These are phyloP conservation scores for Avena sativa DNA, from an alignment of 176 grass and related monocot species.

Conservation along the genomic window DNA sequence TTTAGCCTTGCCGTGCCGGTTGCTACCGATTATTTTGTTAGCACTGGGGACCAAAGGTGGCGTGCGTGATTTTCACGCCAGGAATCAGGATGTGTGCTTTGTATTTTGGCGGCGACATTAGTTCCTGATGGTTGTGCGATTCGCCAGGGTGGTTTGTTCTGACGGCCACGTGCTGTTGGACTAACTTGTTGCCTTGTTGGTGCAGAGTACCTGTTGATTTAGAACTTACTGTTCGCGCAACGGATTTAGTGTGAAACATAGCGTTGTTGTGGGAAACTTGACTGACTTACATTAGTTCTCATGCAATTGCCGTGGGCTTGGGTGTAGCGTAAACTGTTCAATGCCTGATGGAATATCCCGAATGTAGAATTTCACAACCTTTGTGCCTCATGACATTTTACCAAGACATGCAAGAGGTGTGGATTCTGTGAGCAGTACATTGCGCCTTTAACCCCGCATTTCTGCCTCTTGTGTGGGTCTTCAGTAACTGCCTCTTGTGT, in stretches of 20 bases:
- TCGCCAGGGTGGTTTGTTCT: not conserved
- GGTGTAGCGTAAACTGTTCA: not conserved
- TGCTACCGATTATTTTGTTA: not conserved
- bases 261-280: constrained; percentile 9
- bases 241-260: constrained; percentile 2
- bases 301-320: constrained; percentile 9
- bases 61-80: constrained; percentile 3
- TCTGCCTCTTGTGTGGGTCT: not conserved
- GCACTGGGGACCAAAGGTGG: not conserved
- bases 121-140: not conserved
- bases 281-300: not conserved
- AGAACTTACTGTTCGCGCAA: not conserved
- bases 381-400: not conserved
- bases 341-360: not conserved
- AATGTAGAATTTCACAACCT: constrained; percentile 16
- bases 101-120: not conserved
- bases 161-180: not conserved
- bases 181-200: constrained; percentile 11
- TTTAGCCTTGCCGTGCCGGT: not conserved
- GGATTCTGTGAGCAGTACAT: not conserved
- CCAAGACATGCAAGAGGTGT: not conserved
- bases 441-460: not conserved
- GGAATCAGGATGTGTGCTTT: not conserved
- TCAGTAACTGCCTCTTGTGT: not conserved
- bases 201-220: not conserved